A percentile compares a stretch with the other conserved stretches of the same genome.
These are phyloP conservation scores for Cystobasidiopsis lactophilus DNA, from an alignment of 768 basidiomycete species.

Conservation along the genomic window DNA sequence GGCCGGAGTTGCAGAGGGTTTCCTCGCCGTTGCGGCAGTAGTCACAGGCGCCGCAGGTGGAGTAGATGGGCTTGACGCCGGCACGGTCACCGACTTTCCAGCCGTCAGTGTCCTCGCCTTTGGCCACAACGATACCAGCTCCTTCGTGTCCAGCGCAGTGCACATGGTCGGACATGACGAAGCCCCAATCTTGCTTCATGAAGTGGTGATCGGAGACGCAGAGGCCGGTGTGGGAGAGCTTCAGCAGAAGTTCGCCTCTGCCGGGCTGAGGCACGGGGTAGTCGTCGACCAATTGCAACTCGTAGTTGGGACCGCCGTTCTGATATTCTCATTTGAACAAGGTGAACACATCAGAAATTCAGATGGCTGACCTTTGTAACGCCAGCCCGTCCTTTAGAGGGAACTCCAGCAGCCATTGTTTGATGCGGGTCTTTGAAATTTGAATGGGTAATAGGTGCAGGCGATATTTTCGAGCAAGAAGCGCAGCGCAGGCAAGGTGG, in stretches of 20 bases:
- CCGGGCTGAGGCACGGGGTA: constrained; percentile 1
- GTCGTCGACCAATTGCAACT: neutral
- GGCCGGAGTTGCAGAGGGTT: constrained; percentile 40
- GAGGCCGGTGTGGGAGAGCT: neutral
- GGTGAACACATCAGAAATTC: too few relatives aligned
- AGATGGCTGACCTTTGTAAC: too few relatives aligned
- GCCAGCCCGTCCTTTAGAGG: too few relatives aligned
- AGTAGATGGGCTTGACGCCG: constrained; percentile 43
- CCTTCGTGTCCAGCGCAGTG: constrained; percentile 52
- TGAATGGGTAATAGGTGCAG: too few relatives aligned
- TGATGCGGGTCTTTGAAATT: too few relatives aligned
- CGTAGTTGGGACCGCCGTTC: too few relatives aligned
- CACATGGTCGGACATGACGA: too few relatives aligned
- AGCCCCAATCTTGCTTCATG: too few relatives aligned
- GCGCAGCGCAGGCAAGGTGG: too few relatives aligned
- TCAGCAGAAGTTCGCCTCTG: constrained; percentile 6
- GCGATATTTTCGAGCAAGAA: too few relatives aligned
- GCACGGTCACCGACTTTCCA: constrained; percentile 61
- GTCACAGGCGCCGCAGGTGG: constrained; percentile 24
- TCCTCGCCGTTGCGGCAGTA: constrained; percentile 55
- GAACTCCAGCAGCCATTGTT: too few relatives aligned
- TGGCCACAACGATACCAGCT: constrained; percentile 54
- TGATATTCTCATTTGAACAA: too few relatives aligned
- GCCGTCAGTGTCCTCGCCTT: constrained; percentile 43
- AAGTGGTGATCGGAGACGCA: neutral